Evolutionary conservation across 306 rosid genomes (phyloP), one percentile per base, ranked within the genome.

Genomic region (Cucumis cinereus): DNA sequence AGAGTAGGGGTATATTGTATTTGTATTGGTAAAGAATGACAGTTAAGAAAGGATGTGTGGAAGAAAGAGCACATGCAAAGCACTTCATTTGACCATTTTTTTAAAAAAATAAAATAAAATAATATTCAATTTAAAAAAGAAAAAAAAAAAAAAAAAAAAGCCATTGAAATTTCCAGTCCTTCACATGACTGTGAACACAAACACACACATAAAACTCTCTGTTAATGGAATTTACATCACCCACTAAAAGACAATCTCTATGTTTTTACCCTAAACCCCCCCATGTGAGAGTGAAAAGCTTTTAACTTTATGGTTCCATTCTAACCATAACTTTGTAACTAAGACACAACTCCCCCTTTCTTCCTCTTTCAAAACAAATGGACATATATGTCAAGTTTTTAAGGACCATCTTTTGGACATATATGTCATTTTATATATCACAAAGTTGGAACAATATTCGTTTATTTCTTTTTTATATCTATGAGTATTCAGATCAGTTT

Each of bases 161-260:
- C 82, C 78, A 81, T 84, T 78, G 78, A 43, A 76, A 79, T 55
- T 76, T 86, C 78, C 84, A 80, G 84, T 73, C 58, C 81, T 84
- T 87, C 97, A 90, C 96, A 90, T 91, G 97, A 87, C 79, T 86
- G 81, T 85, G 88, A 86, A 28, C n/a, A 28, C 38, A 86, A 14
- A 60, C 66, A 67, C 16, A 23, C 91, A 90, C 85, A 53, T 5
- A 53, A 17, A 35, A 60, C 40, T n/a, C 88, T 81, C 75, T 72
- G 73, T 7, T n/a, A 79, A 76, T 79, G 75, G 63, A 86, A 45
- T 70, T 70, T 70, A 70, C 81, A 83, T 38, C 78, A 83, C 53
- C 73, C 82, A 92, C 89, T 80, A 90, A 40, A 82, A 79, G 96
- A 87, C 93, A 83, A 13, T 56, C 45, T 61, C 19, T 61, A 30